Percentiles rank a stretch among this genome's conserved stretches.
These are phyloP conservation scores for Cordyceps militaris DNA, from an alignment of 2,329 filamentous ascomycete species.

Conservation along the genomic window DNA sequence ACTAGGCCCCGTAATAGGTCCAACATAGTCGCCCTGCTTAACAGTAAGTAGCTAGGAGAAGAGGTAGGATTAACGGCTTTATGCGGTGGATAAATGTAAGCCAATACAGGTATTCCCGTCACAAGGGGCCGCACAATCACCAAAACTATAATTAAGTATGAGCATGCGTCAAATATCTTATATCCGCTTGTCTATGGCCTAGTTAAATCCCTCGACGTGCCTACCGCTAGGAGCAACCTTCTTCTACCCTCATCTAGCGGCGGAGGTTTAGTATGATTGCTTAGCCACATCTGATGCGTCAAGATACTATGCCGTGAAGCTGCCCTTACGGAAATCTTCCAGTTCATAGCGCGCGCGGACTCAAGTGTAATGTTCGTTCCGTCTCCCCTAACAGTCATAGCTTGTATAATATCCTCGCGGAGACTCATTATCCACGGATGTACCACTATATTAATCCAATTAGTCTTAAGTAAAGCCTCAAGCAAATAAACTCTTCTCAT, in stretches of 20 bases:
- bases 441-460: not conserved
- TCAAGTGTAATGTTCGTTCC: not conserved
- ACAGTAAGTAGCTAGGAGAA: too few species aligned
- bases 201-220: not conserved
- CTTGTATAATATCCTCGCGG: conserved; percentile 7
- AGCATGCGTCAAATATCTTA: too few species aligned
- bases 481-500: not conserved
- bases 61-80: too few species aligned
- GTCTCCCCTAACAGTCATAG: conserved; percentile 3
- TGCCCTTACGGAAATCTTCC: conserved; percentile 1
- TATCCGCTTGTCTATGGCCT: not conserved
- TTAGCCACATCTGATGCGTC: not conserved
- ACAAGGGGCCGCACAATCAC: too few species aligned
- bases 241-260: not conserved
- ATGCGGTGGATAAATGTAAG: too few species aligned
- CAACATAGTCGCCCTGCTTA: too few species aligned
- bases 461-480: not conserved
- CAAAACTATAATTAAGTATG: too few species aligned
- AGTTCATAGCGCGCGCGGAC: not conserved
- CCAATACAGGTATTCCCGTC: too few species aligned
- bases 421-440: conserved; percentile 11
- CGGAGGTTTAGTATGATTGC: conserved; percentile 1
- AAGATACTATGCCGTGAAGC: not conserved
- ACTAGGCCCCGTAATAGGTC: too few species aligned
- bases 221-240: not conserved